Evolutionary conservation across 352 stramenopile species (phyloP).

Genomic region (Phytophthora uliginosa): DNA sequence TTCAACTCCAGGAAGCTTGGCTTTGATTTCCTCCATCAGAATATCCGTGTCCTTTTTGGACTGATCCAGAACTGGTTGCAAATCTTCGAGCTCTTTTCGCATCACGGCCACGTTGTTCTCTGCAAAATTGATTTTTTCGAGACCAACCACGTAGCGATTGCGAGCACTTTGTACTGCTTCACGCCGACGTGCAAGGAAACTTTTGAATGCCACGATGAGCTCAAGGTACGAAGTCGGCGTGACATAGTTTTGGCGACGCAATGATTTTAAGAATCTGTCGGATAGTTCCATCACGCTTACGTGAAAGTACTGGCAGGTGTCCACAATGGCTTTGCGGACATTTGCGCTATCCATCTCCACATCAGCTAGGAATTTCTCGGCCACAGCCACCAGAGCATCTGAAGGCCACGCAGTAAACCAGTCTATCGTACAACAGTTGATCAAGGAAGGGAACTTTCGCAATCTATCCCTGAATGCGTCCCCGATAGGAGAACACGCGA

Average conservation of each 20-base stretch:
- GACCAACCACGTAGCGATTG: constrained; percentile 91
- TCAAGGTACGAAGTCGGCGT: constrained; percentile 97
- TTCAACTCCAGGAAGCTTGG: constrained; percentile 93
- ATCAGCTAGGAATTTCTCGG: constrained; percentile 93
- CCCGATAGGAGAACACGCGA: constrained; percentile 96
- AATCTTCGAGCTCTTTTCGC: constrained; percentile 94
- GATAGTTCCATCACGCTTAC: constrained; percentile 90
- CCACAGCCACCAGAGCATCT: constrained; percentile 94
- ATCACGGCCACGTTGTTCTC: constrained; percentile 95
- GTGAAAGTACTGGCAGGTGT: constrained; percentile 96
- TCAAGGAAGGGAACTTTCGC: constrained; percentile 96
- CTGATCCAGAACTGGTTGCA: constrained; percentile 94
- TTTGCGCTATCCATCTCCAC: constrained; percentile 89
- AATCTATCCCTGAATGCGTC: constrained; percentile 95
- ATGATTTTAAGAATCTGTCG: constrained; percentile 80
- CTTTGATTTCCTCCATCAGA: constrained; percentile 95
- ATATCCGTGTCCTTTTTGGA: constrained; percentile 94
- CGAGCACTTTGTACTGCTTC: constrained; percentile 86
- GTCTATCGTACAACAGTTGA: constrained; percentile 98
- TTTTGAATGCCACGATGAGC: constrained; percentile 96
- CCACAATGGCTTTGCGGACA: constrained; percentile 87
- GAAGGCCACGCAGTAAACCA: constrained; percentile 97
- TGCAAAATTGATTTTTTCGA: constrained; percentile 96
- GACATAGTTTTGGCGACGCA: constrained; percentile 95
- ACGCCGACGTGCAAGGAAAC: constrained; percentile 84